Conservation (phyloP, 2,329 filamentous ascomycete species). For the Annulohypoxylon truncatum region DNA sequence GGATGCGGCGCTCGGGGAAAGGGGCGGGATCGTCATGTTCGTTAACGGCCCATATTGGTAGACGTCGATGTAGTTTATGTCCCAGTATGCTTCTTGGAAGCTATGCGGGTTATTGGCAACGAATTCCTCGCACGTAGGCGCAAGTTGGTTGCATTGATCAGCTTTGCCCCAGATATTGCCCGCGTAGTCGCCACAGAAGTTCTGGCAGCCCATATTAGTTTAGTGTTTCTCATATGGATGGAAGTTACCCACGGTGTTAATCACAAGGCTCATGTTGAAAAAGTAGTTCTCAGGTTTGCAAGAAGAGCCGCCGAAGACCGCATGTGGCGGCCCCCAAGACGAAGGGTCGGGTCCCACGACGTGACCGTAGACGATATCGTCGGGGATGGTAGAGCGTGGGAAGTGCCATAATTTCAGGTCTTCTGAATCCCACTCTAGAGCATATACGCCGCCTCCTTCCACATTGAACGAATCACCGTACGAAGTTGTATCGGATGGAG, state of each 20-base stretch:
- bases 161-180: constrained; percentile 57
- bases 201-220: constrained; percentile 49
- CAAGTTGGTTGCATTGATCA: constrained; percentile 55
- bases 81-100: constrained; percentile 59
- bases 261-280: constrained; percentile 75
- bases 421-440: constrained; percentile 75
- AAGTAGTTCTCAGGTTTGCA: constrained; percentile 78
- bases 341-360: constrained; percentile 68
- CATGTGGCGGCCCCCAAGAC: constrained; percentile 75
- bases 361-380: constrained; percentile 67
- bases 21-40: constrained; percentile 20
- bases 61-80: constrained; percentile 67
- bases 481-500: constrained; percentile 56
- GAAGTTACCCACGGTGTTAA: constrained; percentile 67
- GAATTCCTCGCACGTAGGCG: constrained; percentile 59
- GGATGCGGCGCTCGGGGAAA: constrained; percentile 22
- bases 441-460: constrained; percentile 74
- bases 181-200: constrained; percentile 84
- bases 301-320: constrained; percentile 70
- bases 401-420: constrained; percentile 84
- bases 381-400: constrained; percentile 71
- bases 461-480: constrained; percentile 76
- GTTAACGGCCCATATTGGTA: constrained; percentile 49
- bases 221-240: not conserved
- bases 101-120: constrained; percentile 59